A percentile compares a stretch with the other conserved stretches of the same genome.
Evolutionary conservation across 2,329 filamentous ascomycete species (phyloP).

Genomic region (Fusarium sp.): DNA sequence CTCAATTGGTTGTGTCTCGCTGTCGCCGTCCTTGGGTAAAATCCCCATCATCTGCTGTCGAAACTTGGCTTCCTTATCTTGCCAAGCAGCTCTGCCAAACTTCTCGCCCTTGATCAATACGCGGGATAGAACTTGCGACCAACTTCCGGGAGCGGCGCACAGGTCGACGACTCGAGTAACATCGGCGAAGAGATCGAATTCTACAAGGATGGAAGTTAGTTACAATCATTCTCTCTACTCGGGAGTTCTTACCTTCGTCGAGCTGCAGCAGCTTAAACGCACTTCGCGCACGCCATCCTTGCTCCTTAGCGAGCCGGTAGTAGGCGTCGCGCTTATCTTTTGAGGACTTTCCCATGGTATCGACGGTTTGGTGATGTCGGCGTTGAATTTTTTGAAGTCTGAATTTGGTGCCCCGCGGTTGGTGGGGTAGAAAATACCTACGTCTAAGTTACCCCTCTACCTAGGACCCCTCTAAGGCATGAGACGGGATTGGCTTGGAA

Average conservation of each 20-base stretch:
- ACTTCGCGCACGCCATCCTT: conserved; percentile 96
- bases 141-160: conserved; percentile 94
- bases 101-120: conserved; percentile 94
- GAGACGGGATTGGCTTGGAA: conserved; percentile 10
- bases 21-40: conserved; percentile 51
- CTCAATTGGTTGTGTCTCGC: conserved; percentile 30
- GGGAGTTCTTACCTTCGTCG: conserved; percentile 71
- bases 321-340: conserved; percentile 99
- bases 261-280: conserved; percentile 98
- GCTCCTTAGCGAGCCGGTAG: conserved; percentile 97
- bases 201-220: conserved; percentile 56
- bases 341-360: conserved; percentile 90
- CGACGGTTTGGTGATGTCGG: conserved; percentile 7
- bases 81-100: conserved; percentile 87
- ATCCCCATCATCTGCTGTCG: conserved; percentile 70
- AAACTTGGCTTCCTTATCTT: conserved; percentile 80
- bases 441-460: conserved; percentile 12
- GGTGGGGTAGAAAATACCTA: conserved; percentile 27
- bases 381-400: conserved; percentile 33
- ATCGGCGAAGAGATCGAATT: conserved; percentile 92
- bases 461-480: neutral
- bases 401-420: conserved; percentile 48
- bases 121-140: conserved; percentile 95
- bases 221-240: neutral
- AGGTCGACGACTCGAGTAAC: conserved; percentile 95